phyloP scores from a whole-genome alignment of 805 yeast species.

The Sugiyamaella smithiae region DNA sequence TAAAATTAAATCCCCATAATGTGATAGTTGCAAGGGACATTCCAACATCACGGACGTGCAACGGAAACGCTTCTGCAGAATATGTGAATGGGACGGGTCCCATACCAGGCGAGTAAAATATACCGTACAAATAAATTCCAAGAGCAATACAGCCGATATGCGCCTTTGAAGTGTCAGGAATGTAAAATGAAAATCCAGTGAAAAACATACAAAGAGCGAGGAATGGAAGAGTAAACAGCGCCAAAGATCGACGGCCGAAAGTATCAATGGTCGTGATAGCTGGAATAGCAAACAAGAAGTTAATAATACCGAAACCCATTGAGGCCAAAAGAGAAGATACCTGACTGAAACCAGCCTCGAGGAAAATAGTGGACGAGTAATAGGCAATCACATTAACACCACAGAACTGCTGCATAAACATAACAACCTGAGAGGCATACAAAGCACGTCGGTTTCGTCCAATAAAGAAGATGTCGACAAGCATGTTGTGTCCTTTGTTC shows the following conservation, averaged over 20 bases:
- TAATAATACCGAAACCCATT: slow-evolving; percentile 82
- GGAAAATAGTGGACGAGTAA: slow-evolving; percentile 75
- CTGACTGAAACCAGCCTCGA: slow-evolving; percentile 60
- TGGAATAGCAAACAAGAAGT: slow-evolving; percentile 77
- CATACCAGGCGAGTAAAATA: slow-evolving; percentile 77
- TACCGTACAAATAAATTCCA: slow-evolving; percentile 71
- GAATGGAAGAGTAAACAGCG: slow-evolving; percentile 57
- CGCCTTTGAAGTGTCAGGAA: slow-evolving; percentile 43
- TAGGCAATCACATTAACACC: slow-evolving; percentile 88
- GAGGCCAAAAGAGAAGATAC: slow-evolving; percentile 71
- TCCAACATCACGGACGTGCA: slow-evolving; percentile 75
- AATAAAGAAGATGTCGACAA: slow-evolving; percentile 50
- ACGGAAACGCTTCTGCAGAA: slow-evolving; percentile 80
- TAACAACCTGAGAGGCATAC: slow-evolving; percentile 73
- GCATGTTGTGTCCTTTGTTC: slow-evolving; percentile 36
- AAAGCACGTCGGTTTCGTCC: slow-evolving; percentile 85
- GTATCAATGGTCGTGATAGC: slow-evolving; percentile 77
- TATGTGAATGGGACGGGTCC: slow-evolving; percentile 91
- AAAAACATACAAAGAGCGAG: slow-evolving; percentile 53
- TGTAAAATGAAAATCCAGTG: slow-evolving; percentile 64
- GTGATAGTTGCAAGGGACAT: slow-evolving; percentile 74
- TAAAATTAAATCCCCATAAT: slow-evolving; percentile 52
- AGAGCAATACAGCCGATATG: slow-evolving; percentile 65
- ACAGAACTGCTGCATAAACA: slow-evolving; percentile 86
- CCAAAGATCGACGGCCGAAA: slow-evolving; percentile 65